Evolutionary conservation across 805 yeast genomes (phyloP), one percentile per base, ranked within the genome.

Genomic region (Nakazawaea molendinolei): DNA sequence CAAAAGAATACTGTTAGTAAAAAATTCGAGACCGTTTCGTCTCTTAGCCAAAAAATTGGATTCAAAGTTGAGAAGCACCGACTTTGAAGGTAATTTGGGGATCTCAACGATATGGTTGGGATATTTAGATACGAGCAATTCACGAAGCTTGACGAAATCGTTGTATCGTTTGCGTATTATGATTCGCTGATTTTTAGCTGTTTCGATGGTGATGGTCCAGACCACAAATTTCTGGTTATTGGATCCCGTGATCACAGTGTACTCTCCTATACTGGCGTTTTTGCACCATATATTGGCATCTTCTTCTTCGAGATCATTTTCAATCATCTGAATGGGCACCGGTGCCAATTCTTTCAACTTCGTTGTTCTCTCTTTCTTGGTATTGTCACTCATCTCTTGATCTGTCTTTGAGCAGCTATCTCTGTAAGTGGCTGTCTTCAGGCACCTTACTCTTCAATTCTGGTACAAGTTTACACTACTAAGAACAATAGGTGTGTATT

Each of bases 81-180:
- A 69, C 36, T 69, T 69, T 0, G 76, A 70, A 1, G 86, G 85
- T 19, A 78, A 53, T 9, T 40, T 46, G 3, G 79, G 78, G 1
- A 76, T 53, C 5, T 55, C 55, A 0, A 59, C 58, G 10, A 35
- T 26, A n/a, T 51, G 47, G 1, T 46, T 42, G 0, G 74, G 71
- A 41, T 60, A 69, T 22, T 53, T 57, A 3, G 28, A 31, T 10
- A 47, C 49, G 15, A 81, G 52, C 4, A 46, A 42, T 1, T 47
- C 47, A 18, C 79, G 62, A 23, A 85, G 61, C 22, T 40, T 43
- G 26, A 58, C 77, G 42, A 85, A 71, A 30, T 84, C 90, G 23
- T 75, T 69, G 53, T 80, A 85, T 25, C 95, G 53, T 50, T 71
- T 74, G 50, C 74, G 70, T 4, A 75, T 47, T 30, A 58, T 51